Base-by-base conservation (phyloP, 345 rosid genomes). In the Dovyalis caffra region DNA sequence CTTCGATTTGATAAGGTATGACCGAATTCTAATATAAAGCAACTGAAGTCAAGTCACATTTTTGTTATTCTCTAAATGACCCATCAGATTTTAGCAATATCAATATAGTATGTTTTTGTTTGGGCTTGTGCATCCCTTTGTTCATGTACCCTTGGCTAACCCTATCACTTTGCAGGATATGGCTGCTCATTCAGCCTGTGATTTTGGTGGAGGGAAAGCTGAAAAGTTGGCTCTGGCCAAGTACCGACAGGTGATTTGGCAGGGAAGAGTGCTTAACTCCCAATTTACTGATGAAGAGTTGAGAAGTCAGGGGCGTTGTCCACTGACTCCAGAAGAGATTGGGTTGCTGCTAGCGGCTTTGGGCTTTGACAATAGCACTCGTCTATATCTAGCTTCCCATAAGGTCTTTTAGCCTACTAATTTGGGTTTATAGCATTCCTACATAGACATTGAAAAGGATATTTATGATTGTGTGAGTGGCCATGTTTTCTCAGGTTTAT, bases 141-240 rank as follows among this genome's bases (percentile, higher is more conserved):
- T 64, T 10, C 20, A 8, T 40, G 3, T 37, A 15, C 10, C 32
- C 21, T 20, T 71, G 20, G 34, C 66, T 64, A 56, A 77, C 69
- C 35, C 33, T n/a, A 66, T 49, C 10, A 1, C 68, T 35, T 18
- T 85, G 79, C 84, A 95, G 99, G 99, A 95, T 78, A 93, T 95
- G 99, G 99, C 99, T 57, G 99, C 99, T 51, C 98, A 95, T 85
- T 95, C 99, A 71, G 98, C 96, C 49, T 95, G 99, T 47, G 95
- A 95, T 80, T 95, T 95, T 80, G 99, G 96, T 72, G 99, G 98
- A 26, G 99, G 99, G 20, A 95, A 93, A 84, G 93, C 97, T 57
- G 97, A 95, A 81, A 93, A 76, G 80, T 76, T 93, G 66, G 90
- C 97, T 51, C 86, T 95, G 56, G 97, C 97, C 5, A 95, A 91